phyloP scores from a whole-genome alignment of 257 asterid species.

The Hygrophila difformis region DNA sequence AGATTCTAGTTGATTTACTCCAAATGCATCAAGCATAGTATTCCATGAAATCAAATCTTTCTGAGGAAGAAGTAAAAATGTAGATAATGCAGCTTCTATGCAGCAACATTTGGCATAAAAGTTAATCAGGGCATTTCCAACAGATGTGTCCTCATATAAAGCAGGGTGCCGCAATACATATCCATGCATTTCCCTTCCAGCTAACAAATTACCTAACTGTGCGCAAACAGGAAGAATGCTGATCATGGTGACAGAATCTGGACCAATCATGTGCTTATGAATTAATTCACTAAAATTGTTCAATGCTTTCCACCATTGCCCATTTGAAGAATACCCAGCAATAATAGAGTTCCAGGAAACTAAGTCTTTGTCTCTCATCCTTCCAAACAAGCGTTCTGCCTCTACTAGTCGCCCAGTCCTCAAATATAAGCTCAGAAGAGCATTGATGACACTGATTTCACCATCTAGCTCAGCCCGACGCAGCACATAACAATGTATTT shows the following conservation, averaged over 20 bases:
- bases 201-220: conserved; percentile 31
- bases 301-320: conserved; percentile 49
- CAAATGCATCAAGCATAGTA: conserved; percentile 59
- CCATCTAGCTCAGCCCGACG: conserved; percentile 39
- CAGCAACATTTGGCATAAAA: conserved; percentile 56
- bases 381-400: conserved; percentile 42
- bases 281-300: conserved; percentile 34
- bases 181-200: conserved; percentile 74
- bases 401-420: conserved; percentile 36
- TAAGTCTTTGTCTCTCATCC: conserved; percentile 45
- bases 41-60: conserved; percentile 81
- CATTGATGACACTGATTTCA: conserved; percentile 42
- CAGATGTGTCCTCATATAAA: conserved; percentile 37
- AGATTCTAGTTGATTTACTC: conserved; percentile 32
- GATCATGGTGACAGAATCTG: conserved; percentile 52
- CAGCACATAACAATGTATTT: conserved; percentile 56
- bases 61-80: conserved; percentile 37
- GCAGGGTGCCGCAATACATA: conserved; percentile 37
- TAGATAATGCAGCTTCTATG: conserved; percentile 34
- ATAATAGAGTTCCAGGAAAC: conserved; percentile 80
- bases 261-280: conserved; percentile 23
- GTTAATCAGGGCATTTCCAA: conserved; percentile 61
- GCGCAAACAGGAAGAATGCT: conserved; percentile 73
- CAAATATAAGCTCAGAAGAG: conserved; percentile 66
- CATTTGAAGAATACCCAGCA: conserved; percentile 56